Base-by-base conservation (phyloP, 441 rosid genomes). In the Caryocar brasiliense region DNA sequence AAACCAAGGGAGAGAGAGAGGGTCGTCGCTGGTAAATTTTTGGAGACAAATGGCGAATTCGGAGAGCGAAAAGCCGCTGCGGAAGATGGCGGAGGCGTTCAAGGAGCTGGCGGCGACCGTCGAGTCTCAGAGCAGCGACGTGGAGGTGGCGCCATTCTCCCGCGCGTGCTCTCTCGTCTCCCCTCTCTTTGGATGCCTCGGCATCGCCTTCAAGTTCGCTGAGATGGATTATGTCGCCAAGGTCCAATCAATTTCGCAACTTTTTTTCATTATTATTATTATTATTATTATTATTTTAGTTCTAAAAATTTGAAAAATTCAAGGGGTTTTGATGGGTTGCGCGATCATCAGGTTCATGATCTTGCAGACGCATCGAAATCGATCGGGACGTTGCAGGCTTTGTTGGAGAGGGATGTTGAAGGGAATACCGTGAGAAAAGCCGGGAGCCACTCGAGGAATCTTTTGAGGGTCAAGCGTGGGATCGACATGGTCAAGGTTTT, bases 141-240 rank as follows among this genome's bases (percentile, higher is more conserved):
- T 91, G 11, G 83, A 83, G 14, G 68, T 85, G 25, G 83, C 74
- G 17, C 66, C 79, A 0, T 82, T 86, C 68, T 86, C 98, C 20
- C 83, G 40, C 54, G 96, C 98, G 12, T 85, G 90, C 64, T 78
- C 96, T 23, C 64, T 82, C 11, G 96, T 91, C 11, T 87, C 96
- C 11, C 96, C 96, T 53, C 95, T 86, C 32, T 85, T 91, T 48
- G 85, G 86, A 14, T 85, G 96, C 64, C 66, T 91, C 20, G 96
- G 98, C 24, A 76, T 91, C 52, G 95, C 98, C 54, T 91, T 91
- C 75, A 91, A 85, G 70, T 91, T 91, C 51, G 98, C 93, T 0
- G 95, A 91, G 65, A 75, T 76, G 91, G 96, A 91, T 59, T 91
- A 85, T 28, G 93, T 86, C 11, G 84, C 96, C 54, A 85, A 91